Percentiles rank a stretch among this genome's conserved stretches.
Conservation (phyloP, 352 stramenopile genomes). For the Pilasporangium apinafurcum region DNA sequence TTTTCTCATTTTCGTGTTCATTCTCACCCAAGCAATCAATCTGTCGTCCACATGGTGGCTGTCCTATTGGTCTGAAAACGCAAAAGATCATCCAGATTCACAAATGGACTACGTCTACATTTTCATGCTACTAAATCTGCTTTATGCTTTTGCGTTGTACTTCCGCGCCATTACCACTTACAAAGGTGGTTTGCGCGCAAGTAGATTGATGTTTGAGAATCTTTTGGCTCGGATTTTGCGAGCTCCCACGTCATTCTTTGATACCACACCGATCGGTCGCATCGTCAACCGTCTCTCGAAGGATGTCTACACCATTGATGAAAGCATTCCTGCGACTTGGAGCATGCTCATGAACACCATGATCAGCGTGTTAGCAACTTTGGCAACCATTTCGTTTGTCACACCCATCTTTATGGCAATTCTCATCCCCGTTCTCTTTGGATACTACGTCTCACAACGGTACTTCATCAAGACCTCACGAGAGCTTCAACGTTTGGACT, state of each 20-base stretch:
- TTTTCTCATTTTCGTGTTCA: slow-evolving; percentile 36
- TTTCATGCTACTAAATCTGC: slow-evolving; percentile 65
- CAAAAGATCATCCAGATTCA: slow-evolving; percentile 17
- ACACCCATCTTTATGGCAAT: slow-evolving; percentile 69
- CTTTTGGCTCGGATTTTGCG: slow-evolving; percentile 89
- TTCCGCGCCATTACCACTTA: slow-evolving; percentile 54
- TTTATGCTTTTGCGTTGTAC: slow-evolving; percentile 59
- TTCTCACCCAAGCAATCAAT: slow-evolving; percentile 37
- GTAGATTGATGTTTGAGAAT: slow-evolving; percentile 44
- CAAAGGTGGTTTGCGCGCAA: slow-evolving; percentile 47
- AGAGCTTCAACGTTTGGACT: slow-evolving; percentile 96
- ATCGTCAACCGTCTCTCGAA: slow-evolving; percentile 79
- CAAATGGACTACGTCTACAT: slow-evolving; percentile 83
- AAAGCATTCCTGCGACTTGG: slow-evolving; percentile 62
- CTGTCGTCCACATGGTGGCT: slow-evolving; percentile 83
- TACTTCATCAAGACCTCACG: slow-evolving; percentile 91
- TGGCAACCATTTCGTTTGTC: slow-evolving; percentile 66
- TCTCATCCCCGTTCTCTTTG: slow-evolving; percentile 58
- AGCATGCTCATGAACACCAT: slow-evolving; percentile 67
- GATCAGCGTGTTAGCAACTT: slow-evolving; percentile 54
- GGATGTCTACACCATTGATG: slow-evolving; percentile 74
- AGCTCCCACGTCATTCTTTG: slow-evolving; percentile 73
- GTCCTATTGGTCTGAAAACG: slow-evolving; percentile 86
- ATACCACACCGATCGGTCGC: slow-evolving; percentile 71
- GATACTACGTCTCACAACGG: slow-evolving; percentile 72